Evolutionary conservation across 1,139 yeast species (phyloP), one percentile per base, ranked within the genome.

Genomic region (Pneumocystis carinii): DNA sequence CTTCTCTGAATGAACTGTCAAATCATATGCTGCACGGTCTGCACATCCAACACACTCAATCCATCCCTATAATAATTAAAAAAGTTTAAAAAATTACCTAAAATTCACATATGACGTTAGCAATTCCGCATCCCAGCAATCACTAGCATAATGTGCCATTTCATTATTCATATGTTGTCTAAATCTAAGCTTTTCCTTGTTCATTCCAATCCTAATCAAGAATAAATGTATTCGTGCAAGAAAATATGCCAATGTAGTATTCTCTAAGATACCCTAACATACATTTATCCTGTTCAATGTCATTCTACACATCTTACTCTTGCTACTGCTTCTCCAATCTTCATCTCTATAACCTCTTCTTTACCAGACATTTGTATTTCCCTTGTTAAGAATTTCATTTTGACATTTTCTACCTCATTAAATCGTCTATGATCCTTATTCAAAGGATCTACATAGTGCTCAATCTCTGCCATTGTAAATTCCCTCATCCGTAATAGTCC

Each of bases 11-110:
- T 94, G 99, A 65, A 94, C 98, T 63, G 92, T 82, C 76, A 94
- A 83, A 77, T 94, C 99, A 74, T 90, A 94, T 59, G 99, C 99
- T 62, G 96, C 88, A 79, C 99, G 85, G 77, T 94, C 99, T 67
- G 99, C 99, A 79, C 98, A 92, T 70, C 99, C 99, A 73, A 92
- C 97, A 84, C 98, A 92, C 78, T 94, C 99, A 71, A 94, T 87
- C 99, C 99, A 94, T 70, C 99, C 59, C 97, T 57, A 39, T 39
- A 12, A 37, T 29, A 12, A 39, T 57, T 29, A 57, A 57, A 37
- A 24, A 14, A 2, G 24, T 8, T 3, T 8, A 56, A 36, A 37
- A 57, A 39, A 19, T 12, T 29, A 56, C 12, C 27, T 2, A 37
- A 37, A 19, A 39, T 19, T 37, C 29, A 57, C 71, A 73, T 88